Conservation (phyloP, 805 yeast species). For the Hanseniaspora valbyensis region DNA sequence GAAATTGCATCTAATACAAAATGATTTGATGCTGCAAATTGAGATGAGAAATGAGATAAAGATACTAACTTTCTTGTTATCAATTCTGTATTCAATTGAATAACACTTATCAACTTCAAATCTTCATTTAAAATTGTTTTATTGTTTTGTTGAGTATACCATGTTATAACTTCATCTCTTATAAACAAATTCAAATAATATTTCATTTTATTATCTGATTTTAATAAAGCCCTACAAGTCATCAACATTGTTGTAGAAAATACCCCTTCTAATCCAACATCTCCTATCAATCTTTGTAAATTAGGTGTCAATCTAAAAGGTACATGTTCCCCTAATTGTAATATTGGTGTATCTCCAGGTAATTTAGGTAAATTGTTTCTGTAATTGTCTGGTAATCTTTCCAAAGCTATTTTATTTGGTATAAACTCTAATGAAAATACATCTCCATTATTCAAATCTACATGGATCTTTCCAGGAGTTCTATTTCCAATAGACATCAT, state of each 20-base stretch:
- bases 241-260: conserved; percentile 73
- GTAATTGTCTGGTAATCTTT: conserved; percentile 32
- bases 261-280: conserved; percentile 85
- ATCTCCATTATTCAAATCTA: conserved; percentile 70
- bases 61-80: conserved; percentile 70
- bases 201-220: conserved; percentile 72
- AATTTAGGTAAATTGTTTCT: conserved; percentile 31
- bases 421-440: conserved; percentile 94
- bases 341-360: conserved; percentile 54
- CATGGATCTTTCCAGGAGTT: conserved; percentile 84
- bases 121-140: conserved; percentile 78
- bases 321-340: conserved; percentile 82
- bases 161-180: conserved; percentile 86
- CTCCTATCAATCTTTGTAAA: conserved; percentile 86
- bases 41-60: conserved; percentile 51
- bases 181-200: conserved; percentile 88
- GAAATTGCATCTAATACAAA: conserved; percentile 80
- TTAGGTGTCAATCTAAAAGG: conserved; percentile 96
- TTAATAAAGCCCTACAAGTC: conserved; percentile 78
- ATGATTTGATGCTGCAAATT: conserved; percentile 65
- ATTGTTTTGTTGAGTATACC: conserved; percentile 64
- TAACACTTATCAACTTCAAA: conserved; percentile 74
- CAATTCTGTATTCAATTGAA: conserved; percentile 74
- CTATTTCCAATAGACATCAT: conserved; percentile 89
- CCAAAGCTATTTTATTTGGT: conserved; percentile 64